These are phyloP conservation scores for Cladosporium oxysporum DNA, from an alignment of 2,329 filamentous ascomycete species.

Conservation along the genomic window DNA sequence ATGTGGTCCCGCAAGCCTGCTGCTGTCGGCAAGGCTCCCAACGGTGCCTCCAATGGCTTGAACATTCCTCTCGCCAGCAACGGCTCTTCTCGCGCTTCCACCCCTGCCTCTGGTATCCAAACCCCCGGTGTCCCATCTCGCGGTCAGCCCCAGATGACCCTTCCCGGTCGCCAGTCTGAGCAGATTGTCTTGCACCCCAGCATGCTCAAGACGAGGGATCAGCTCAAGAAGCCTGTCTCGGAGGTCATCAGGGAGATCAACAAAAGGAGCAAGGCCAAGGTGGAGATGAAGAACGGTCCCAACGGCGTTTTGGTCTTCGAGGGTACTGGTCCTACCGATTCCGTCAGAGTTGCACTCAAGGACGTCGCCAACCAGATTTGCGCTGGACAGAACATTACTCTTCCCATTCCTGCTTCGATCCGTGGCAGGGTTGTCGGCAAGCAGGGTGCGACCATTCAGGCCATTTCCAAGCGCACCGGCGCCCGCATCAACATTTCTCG, in stretches of 20 bases:
- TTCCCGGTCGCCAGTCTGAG: slow-evolving; percentile 82
- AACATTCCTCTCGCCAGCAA: slow-evolving; percentile 46
- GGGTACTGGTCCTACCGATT: slow-evolving; percentile 78
- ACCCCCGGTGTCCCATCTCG: slow-evolving; percentile 51
- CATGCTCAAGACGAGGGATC: slow-evolving; percentile 72
- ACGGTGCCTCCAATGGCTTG: slow-evolving; percentile 37
- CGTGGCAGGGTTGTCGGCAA: slow-evolving; percentile 92
- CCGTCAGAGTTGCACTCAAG: slow-evolving; percentile 83
- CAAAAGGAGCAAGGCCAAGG: slow-evolving; percentile 81
- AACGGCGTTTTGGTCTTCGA: slow-evolving; percentile 78
- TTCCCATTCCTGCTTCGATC: slow-evolving; percentile 80
- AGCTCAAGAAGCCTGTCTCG: slow-evolving; percentile 80
- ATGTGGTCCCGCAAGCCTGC: slow-evolving; percentile 75
- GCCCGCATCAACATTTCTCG: slow-evolving; percentile 89
- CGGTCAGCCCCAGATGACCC: slow-evolving; percentile 57
- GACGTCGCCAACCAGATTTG: slow-evolving; percentile 88
- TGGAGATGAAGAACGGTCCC: slow-evolving; percentile 74
- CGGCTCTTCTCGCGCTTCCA: slow-evolving; percentile 59
- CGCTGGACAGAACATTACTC: slow-evolving; percentile 71
- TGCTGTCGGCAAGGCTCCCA: slow-evolving; percentile 48
- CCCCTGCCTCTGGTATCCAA: slow-evolving; percentile 61
- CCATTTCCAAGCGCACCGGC: slow-evolving; percentile 84
- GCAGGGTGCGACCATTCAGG: slow-evolving; percentile 84
- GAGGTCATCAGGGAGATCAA: slow-evolving; percentile 92
- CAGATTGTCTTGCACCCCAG: slow-evolving; percentile 71